Percentiles rank a stretch among this genome's conserved stretches.
Evolutionary conservation across 352 stramenopile species (phyloP).

Genomic region (Phytopythium boreale): DNA sequence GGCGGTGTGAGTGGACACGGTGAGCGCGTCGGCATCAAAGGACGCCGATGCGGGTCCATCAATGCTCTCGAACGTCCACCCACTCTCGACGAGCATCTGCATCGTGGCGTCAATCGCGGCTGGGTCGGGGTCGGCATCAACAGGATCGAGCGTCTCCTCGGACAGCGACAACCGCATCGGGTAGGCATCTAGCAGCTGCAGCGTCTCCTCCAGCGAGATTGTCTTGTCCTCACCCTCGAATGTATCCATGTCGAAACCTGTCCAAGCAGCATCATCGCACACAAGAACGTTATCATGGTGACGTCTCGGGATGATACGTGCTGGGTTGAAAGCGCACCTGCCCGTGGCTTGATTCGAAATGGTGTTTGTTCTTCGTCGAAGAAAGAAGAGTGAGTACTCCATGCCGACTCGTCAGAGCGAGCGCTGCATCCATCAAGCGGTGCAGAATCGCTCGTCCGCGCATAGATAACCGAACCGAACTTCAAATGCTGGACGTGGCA

Average conservation of each 20-base stretch:
- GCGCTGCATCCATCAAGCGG: neutral
- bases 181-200: constrained; percentile 2
- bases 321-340: neutral
- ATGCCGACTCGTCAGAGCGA: neutral
- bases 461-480: neutral
- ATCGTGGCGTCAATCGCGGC: constrained; percentile 6
- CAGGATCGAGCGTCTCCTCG: neutral
- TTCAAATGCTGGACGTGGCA: neutral
- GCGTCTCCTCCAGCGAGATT: constrained; percentile 4
- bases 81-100: constrained; percentile 11
- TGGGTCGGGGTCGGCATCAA: constrained; percentile 1
- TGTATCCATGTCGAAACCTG: constrained; percentile 8
- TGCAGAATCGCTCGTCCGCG: neutral
- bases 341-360: neutral
- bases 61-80: constrained; percentile 5
- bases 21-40: neutral
- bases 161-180: neutral
- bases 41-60: neutral
- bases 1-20: neutral
- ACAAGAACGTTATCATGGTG: neutral
- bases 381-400: neutral
- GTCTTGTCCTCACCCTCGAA: constrained; percentile 2
- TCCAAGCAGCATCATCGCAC: neutral
- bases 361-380: neutral
- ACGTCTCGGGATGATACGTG: neutral